phyloP scores from a whole-genome alignment of 306 rosid species.

The Argentina anserina region DNA sequence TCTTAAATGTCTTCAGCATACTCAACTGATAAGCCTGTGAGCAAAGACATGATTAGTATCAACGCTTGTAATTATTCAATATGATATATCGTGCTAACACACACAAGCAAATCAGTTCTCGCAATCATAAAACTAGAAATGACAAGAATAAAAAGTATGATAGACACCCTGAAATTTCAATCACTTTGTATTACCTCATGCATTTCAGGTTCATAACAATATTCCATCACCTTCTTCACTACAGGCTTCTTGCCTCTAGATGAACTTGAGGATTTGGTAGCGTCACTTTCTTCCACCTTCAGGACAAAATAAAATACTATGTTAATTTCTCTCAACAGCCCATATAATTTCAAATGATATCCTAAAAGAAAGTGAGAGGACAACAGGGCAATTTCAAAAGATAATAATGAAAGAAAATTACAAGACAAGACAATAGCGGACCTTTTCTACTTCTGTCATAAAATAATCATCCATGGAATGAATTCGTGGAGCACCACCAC shows the following conservation, averaged over 20 bases:
- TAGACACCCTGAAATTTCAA: not conserved
- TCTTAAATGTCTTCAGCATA: conserved; percentile 96
- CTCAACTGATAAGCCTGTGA: conserved; percentile 87
- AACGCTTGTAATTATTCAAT: not conserved
- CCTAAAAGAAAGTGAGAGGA: not conserved
- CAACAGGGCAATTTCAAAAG: conserved; percentile 1
- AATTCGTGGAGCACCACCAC: conserved; percentile 86
- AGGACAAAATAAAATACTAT: conserved; percentile 8
- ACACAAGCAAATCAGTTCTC: not conserved
- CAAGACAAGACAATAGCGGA: conserved; percentile 16
- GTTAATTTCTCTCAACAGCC: conserved; percentile 16
- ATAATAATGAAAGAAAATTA: conserved; percentile 11
- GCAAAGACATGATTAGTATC: conserved; percentile 13
- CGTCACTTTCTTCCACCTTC: conserved; percentile 71
- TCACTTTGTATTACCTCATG: conserved; percentile 61
- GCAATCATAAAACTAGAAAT: not conserved
- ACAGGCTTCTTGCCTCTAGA: conserved; percentile 75
- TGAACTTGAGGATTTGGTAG: conserved; percentile 61
- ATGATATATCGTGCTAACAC: not conserved
- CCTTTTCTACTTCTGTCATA: conserved; percentile 98
- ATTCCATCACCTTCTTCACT: conserved; percentile 83
- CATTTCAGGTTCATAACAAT: conserved; percentile 99
- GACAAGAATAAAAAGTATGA: not conserved
- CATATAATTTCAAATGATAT: conserved; percentile 1
- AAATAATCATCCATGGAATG: conserved; percentile 98